Conservation (phyloP, 1,284 basidiomycete species). For the Apiotrichum laibachii region DNA sequence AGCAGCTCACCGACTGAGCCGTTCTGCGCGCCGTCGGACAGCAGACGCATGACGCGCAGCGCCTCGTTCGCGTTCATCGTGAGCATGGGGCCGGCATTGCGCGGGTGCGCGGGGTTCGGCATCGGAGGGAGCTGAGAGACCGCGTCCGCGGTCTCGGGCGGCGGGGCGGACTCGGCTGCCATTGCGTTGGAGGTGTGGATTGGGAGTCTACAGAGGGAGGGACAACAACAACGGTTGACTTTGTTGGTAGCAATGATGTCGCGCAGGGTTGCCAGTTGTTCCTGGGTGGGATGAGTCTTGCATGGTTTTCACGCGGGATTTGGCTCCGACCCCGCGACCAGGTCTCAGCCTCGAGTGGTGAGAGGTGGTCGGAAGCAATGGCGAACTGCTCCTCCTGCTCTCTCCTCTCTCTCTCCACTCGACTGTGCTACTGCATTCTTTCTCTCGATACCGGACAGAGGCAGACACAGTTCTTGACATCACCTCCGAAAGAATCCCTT, state of each 20-base stretch:
- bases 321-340: not conserved
- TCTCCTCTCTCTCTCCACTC: too few species aligned
- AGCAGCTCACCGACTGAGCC: slow-evolving; percentile 13
- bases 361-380: too few species aligned
- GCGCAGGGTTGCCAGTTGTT: too few species aligned
- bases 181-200: not conserved
- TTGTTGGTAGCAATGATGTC: not conserved
- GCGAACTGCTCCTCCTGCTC: too few species aligned
- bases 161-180: not conserved
- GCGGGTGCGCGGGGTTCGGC: slow-evolving; percentile 5
- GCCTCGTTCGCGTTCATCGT: slow-evolving; percentile 5
- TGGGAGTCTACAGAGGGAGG: not conserved
- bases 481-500: too few species aligned
- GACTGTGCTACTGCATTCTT: too few species aligned
- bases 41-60: slow-evolving; percentile 8
- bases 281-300: too few species aligned
- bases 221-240: not conserved
- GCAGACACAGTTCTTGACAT: too few species aligned
- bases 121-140: slow-evolving; percentile 2
- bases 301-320: not conserved
- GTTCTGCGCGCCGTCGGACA: slow-evolving; percentile 9
- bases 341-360: too few species aligned
- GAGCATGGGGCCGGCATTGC: not conserved
- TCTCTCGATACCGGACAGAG: too few species aligned
- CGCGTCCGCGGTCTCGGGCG: not conserved